Percentiles rank a stretch among this genome's conserved stretches.
These are phyloP conservation scores for Sanguinoderma infundibulare DNA, from an alignment of 1,284 basidiomycete species.

Conservation along the genomic window DNA sequence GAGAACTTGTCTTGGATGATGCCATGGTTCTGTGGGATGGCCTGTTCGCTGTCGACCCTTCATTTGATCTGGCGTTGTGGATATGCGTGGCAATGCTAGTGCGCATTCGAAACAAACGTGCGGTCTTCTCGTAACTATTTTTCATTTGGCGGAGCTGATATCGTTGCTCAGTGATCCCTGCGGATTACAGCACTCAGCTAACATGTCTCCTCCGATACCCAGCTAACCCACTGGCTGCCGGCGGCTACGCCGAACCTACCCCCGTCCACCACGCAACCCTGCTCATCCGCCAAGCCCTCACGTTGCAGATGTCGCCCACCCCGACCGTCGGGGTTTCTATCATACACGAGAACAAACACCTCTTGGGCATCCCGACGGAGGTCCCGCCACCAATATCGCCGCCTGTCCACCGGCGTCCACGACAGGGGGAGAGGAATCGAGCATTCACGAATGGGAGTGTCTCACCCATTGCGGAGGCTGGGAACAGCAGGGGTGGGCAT, in stretches of 20 bases:
- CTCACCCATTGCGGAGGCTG: constrained; percentile 15
- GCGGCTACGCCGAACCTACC: constrained; percentile 30
- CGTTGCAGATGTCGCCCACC: constrained; percentile 75
- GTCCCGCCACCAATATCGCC: constrained; percentile 55
- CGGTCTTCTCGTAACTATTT: too few species aligned
- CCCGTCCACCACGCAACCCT: constrained; percentile 62
- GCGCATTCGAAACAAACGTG: constrained; percentile 85
- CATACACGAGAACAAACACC: constrained; percentile 79
- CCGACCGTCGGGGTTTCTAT: constrained; percentile 76
- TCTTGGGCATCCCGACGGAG: constrained; percentile 73
- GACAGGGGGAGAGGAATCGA: constrained; percentile 34
- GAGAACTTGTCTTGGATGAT: constrained; percentile 81
- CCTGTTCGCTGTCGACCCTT: constrained; percentile 82
- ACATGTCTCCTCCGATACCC: constrained; percentile 88
- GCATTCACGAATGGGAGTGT: constrained; percentile 19
- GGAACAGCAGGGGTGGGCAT: constrained; percentile 30
- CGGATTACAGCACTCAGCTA: constrained; percentile 85
- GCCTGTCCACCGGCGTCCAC: constrained; percentile 42
- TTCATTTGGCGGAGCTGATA: too few species aligned
- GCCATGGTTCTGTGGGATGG: constrained; percentile 90
- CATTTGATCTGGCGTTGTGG: constrained; percentile 78
- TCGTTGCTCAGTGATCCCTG: constrained; percentile 65
- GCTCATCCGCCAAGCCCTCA: constrained; percentile 81
- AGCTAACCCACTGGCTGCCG: constrained; percentile 42
- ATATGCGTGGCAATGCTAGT: constrained; percentile 92